Conservation (phyloP, 371 early-diverging fungal genomes). For the Gilbertella persicaria region DNA sequence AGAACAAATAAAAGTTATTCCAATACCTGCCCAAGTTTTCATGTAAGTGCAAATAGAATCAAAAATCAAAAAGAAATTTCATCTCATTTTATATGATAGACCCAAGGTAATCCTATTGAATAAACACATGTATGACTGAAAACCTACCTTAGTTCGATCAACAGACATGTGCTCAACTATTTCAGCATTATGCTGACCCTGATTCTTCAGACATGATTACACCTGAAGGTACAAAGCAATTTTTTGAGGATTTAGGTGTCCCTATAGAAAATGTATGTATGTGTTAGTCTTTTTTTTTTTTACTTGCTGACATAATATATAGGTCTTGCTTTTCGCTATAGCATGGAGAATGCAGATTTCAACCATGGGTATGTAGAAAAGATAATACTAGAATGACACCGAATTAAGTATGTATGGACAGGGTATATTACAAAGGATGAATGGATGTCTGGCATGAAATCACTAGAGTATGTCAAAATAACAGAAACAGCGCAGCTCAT, state of each 20-base stretch:
- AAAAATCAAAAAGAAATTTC: not conserved
- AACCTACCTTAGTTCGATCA: constrained; percentile 29
- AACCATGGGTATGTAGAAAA: constrained; percentile 54
- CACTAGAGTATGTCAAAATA: constrained; percentile 47
- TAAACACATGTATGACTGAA: not conserved
- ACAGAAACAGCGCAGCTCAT: not conserved
- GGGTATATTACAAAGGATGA: constrained; percentile 67
- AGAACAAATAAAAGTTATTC: not conserved
- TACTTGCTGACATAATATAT: constrained; percentile 1
- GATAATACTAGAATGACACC: not conserved
- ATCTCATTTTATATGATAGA: constrained; percentile 4
- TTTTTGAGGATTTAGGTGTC: constrained; percentile 45
- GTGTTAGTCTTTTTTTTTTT: not conserved
- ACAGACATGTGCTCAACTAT: constrained; percentile 37
- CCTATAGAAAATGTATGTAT: constrained; percentile 43
- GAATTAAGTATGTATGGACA: constrained; percentile 6
- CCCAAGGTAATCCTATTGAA: constrained; percentile 15
- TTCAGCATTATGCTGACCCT: constrained; percentile 41
- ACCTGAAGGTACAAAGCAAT: constrained; percentile 42
- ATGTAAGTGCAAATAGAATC: too few relatives aligned
- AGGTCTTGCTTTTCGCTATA: constrained; percentile 61
- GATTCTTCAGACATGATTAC: constrained; percentile 39
- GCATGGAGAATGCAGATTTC: constrained; percentile 64
- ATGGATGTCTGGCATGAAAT: constrained; percentile 69
- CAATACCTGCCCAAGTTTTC: constrained; percentile 3